Evolutionary conservation across 768 basidiomycete genomes (phyloP).

Genomic region (Dendrothele bispora): DNA sequence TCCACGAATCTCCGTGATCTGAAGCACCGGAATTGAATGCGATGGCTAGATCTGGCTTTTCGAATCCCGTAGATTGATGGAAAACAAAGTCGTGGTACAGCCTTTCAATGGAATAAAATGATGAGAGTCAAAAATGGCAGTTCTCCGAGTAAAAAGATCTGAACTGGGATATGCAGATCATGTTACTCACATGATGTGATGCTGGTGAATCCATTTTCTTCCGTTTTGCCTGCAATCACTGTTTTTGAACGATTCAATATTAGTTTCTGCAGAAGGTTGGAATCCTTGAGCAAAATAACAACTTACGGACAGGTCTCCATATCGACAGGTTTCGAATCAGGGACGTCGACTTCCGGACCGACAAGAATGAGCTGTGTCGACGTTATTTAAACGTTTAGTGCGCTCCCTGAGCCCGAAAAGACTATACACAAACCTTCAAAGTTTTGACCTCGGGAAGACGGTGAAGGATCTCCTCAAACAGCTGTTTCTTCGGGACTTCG

Average conservation of each 20-base stretch:
- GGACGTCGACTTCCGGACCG: slow-evolving; percentile 21
- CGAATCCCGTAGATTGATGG: slow-evolving; percentile 15
- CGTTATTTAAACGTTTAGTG: neutral
- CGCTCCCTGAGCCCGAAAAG: neutral
- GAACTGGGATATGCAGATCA: too few relatives aligned
- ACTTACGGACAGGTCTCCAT: slow-evolving; percentile 35
- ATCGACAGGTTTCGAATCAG: slow-evolving; percentile 6
- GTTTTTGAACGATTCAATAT: too few relatives aligned
- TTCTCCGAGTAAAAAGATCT: neutral
- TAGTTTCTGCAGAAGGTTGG: too few relatives aligned
- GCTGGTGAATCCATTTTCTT: slow-evolving; percentile 24
- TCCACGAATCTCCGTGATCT: slow-evolving; percentile 21
- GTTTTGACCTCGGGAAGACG: slow-evolving; percentile 28
- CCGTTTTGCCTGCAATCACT: slow-evolving; percentile 25
- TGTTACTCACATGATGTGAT: slow-evolving; percentile 22
- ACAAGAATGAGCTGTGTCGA: slow-evolving; percentile 19
- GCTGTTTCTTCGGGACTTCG: slow-evolving; percentile 17
- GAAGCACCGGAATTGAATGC: slow-evolving; percentile 36
- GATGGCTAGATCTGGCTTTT: slow-evolving; percentile 32
- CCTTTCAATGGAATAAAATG: slow-evolving; percentile 19
- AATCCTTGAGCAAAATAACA: too few relatives aligned
- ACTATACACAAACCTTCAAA: slow-evolving; percentile 22
- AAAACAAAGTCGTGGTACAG: slow-evolving; percentile 29
- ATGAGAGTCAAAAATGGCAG: neutral
- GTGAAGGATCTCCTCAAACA: slow-evolving; percentile 37